A percentile compares a stretch with the other conserved stretches of the same genome.
These are phyloP conservation scores for Aristolochia fimbriata DNA, from an alignment of 164 flowering plant genomes.

Conservation along the genomic window DNA sequence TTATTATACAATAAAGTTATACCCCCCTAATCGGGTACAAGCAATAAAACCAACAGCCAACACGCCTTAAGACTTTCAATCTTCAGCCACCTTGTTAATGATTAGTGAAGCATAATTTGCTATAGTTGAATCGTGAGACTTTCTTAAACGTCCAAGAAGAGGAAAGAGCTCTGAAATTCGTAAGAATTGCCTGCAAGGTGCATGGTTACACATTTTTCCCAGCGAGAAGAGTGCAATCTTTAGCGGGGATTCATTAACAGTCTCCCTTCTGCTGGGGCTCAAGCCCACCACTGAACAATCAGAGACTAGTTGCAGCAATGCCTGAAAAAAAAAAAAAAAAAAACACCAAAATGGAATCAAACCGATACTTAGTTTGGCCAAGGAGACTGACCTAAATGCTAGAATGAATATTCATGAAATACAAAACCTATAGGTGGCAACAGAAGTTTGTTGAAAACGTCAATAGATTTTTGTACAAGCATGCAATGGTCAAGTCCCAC, in stretches of 20 bases:
- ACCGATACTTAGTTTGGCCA: not conserved
- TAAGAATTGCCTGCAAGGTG: conserved; percentile 58
- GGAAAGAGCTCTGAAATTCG: conserved; percentile 68
- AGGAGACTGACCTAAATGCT: not conserved
- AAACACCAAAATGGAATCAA: not conserved
- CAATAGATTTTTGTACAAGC: too few relatives aligned
- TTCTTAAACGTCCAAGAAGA: conserved; percentile 50
- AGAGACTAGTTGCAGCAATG: conserved; percentile 68
- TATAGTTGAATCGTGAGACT: conserved; percentile 70
- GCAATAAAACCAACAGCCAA: too few relatives aligned
- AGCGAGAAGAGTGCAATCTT: conserved; percentile 87
- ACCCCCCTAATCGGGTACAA: too few relatives aligned
- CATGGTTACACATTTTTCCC: conserved; percentile 78
- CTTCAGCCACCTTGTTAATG: conserved; percentile 38
- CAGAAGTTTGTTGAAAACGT: not conserved
- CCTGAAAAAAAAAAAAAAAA: conserved; percentile 45
- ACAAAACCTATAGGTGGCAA: not conserved
- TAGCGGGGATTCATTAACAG: conserved; percentile 75
- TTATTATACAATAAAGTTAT: too few relatives aligned
- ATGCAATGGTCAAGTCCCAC: not conserved
- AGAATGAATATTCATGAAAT: not conserved
- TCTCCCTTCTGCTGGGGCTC: conserved; percentile 67
- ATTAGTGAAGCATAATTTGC: conserved; percentile 70
- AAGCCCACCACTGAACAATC: conserved; percentile 65
- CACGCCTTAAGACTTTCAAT: conserved; percentile 13